Evolutionary conservation across 2,329 filamentous ascomycete genomes (phyloP), one percentile per base, ranked within the genome.

Genomic region (Sphaceloma murrayae): DNA sequence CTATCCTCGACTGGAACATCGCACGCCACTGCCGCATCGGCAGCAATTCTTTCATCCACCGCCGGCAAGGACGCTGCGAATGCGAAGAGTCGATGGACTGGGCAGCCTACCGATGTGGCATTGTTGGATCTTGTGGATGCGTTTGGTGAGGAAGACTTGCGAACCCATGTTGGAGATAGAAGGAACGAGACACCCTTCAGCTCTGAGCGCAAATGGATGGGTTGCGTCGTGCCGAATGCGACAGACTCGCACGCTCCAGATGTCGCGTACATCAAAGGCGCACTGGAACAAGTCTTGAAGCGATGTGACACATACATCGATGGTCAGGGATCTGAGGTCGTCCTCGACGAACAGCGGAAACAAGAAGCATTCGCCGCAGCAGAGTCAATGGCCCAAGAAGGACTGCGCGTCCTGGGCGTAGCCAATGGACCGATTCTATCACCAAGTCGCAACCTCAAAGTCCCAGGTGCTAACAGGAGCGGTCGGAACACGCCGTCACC

Each of bases 171-270:
- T 44, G 87, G 87, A n/a, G 73, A 75, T 22, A 82, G 89, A 38
- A 76, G 82, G 22, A 78, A 79, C 32, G 91, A 98, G 62, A 88
- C 85, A 0, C 88, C 91, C 0, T 98, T 98, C 63, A 96, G 89
- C 60, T 98, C 91, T 1, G 87, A 94, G 59, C 77, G 89, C 46
- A 98, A 98, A 64, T 98, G 89, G 89, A 98, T 98, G 93, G 93
- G 93, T 24, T 88, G 95, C 19, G 82, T 87, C 2, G 84, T 95
- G 50, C 57, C 62, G 46, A 68, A 71, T 16, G 72, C 77, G 36
- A 69, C 70, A 19, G 65, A 68, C 21, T 70, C 69, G 47, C 67
- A 68, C 44, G 79, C 82, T 27, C 78, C 79, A 49, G 85, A 94
- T 56, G 80, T 86, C 52, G 88, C 86, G 1, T 98, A 96, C 61